Evolutionary conservation across 306 rosid genomes (phyloP), one percentile per base, ranked within the genome.

Genomic region (Heteromeles arbutifolia): DNA sequence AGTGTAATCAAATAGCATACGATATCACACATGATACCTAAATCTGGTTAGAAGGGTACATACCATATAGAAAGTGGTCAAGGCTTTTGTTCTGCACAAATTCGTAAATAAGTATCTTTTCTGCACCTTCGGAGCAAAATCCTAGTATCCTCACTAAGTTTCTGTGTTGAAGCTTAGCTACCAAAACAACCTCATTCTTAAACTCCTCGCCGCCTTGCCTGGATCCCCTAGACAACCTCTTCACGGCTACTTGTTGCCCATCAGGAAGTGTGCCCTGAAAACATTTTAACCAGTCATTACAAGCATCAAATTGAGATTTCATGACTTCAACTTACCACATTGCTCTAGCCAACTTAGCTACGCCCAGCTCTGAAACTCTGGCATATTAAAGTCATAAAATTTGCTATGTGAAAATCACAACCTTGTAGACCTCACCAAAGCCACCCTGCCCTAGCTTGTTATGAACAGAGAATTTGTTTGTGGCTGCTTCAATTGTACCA

Each of bases 11-110:
- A 48, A 14, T 48, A 48, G 54, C 54, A 48, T 48, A 11, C 31
- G 31, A 29, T 29, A 29, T 29, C 31, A 29, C 62, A 25, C 41
- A 43, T 54, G 11, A 70, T 14, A 6, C 6, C 37, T 32, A 32
- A 32, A 4, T 5, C 37, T 32, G 37, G 5, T 48, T 7, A 48
- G 31, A 75, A 39, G 59, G 43, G 79, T 34, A 66, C 80, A 69
- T 5, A 82, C 85, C 85, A 14, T 29, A 82, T 54, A 78, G 74
- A 57, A 82, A 41, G 52, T 43, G 41, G 62, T 82, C 86, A 25
- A 82, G 86, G 57, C 86, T 82, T 70, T 74, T 78, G 83, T 82
- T 82, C 13, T 75, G 52, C 14, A 82, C 65, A 39, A 43, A 59
- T 75, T 82, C 83, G 41, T 83, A 83, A 4, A 83, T 11, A 28